These are phyloP conservation scores for Hymenoscyphus salicellus DNA, from an alignment of 2,329 filamentous ascomycete species.

Conservation along the genomic window DNA sequence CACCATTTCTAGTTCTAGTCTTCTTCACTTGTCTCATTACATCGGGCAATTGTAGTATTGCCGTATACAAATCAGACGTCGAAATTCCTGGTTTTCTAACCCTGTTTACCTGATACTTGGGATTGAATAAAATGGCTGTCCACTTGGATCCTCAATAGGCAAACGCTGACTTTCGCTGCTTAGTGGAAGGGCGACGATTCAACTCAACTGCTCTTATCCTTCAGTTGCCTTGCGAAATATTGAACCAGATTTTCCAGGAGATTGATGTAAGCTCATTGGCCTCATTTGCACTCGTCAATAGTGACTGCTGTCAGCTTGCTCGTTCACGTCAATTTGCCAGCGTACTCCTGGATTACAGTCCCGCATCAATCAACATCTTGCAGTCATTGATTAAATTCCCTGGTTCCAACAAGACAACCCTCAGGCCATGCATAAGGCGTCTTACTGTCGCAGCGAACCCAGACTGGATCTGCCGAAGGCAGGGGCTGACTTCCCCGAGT, in stretches of 20 bases:
- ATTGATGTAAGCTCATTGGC: not conserved
- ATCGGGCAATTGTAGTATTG: too few species aligned
- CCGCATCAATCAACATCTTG: not conserved
- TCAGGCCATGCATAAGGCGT: not conserved
- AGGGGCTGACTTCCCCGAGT: not conserved
- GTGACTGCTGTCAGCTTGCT: conserved; percentile 13
- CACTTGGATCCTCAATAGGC: too few species aligned
- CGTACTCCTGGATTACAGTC: conserved; percentile 12
- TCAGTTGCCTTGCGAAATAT: conserved; percentile 5
- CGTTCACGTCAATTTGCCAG: conserved; percentile 13
- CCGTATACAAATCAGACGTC: too few species aligned
- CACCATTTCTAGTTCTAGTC: too few species aligned
- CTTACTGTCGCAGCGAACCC: not conserved
- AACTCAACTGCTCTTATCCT: conserved; percentile 7
- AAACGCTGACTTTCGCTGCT: too few species aligned
- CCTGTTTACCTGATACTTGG: too few species aligned
- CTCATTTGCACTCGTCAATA: conserved; percentile 9
- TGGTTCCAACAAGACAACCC: not conserved
- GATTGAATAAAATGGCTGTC: too few species aligned
- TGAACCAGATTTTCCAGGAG: not conserved
- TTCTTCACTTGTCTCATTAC: too few species aligned
- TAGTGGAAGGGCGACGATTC: not conserved
- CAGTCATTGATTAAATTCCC: not conserved
- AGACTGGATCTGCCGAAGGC: not conserved
- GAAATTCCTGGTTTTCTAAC: too few species aligned